A percentile compares a stretch with the other conserved stretches of the same genome.
Evolutionary conservation across 73 alveolate species (phyloP).

Genomic region (Tetrahymena borealis): DNA sequence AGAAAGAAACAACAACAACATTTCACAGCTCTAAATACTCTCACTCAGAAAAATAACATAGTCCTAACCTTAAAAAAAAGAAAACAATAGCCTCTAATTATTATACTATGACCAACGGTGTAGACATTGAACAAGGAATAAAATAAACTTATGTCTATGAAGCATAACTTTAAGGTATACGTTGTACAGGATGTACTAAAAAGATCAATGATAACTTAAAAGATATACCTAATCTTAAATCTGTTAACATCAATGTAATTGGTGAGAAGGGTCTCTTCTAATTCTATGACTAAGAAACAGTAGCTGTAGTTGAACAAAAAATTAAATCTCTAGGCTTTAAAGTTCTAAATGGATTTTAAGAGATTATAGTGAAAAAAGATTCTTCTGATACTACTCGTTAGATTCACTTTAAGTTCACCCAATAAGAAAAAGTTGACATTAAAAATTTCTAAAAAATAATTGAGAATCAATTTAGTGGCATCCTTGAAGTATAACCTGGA

Average conservation of each 20-base stretch:
- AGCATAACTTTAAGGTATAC: neutral
- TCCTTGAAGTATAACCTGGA: neutral
- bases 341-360: neutral
- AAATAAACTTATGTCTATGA: neutral
- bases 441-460: neutral
- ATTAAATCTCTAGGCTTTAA: neutral
- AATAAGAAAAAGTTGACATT: neutral
- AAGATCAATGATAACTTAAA: neutral
- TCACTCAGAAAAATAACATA: too few species aligned
- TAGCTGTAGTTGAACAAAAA: neutral
- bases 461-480: neutral
- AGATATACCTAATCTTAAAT: neutral
- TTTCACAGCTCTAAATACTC: too few species aligned
- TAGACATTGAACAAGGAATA: neutral
- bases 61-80: too few species aligned
- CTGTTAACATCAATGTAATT: neutral
- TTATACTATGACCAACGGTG: neutral
- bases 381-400: neutral
- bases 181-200: neutral
- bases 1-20: too few species aligned
- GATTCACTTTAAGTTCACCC: neutral
- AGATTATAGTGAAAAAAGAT: neutral
- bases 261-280: neutral
- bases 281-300: neutral
- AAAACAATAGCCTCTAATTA: too few species aligned